phyloP scores from a whole-genome alignment of 768 basidiomycete species.

The Suillus decipiens region DNA sequence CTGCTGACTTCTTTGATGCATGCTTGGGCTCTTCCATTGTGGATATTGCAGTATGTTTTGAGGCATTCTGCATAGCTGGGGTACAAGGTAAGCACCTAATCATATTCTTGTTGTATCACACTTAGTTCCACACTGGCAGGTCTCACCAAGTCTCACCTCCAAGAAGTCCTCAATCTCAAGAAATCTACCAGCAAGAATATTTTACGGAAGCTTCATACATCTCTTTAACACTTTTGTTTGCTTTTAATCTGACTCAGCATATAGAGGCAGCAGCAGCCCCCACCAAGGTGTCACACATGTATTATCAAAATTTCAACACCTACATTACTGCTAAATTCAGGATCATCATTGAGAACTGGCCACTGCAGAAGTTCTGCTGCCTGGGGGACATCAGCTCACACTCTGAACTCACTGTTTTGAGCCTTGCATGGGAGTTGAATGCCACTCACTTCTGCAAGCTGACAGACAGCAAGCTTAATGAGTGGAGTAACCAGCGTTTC shows the following conservation, averaged over 20 bases:
- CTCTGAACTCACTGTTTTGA: not conserved
- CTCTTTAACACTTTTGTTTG: no score
- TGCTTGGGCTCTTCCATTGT: not conserved
- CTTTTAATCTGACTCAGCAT: no score
- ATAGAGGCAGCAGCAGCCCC: no score
- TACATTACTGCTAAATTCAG: not conserved
- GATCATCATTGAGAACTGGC: constrained; percentile 1
- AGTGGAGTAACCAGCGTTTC: no score
- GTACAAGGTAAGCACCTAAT: not conserved
- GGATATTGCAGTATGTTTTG: not conserved
- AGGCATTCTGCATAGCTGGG: not conserved
- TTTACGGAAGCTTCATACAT: no score
- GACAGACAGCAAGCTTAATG: no score
- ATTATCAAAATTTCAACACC: not conserved
- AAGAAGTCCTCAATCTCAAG: no score
- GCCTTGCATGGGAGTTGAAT: not conserved
- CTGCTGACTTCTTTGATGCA: constrained; percentile 4
- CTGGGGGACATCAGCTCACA: not conserved
- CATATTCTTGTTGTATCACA: no score
- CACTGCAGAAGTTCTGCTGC: constrained; percentile 2
- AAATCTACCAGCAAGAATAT: no score
- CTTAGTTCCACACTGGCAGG: no score
- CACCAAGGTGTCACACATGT: not conserved
- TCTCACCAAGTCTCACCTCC: no score
- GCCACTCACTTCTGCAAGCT: no score